These are phyloP conservation scores for Magnusiomyces fungicola DNA, from an alignment of 1,139 yeast species.

Conservation along the genomic window DNA sequence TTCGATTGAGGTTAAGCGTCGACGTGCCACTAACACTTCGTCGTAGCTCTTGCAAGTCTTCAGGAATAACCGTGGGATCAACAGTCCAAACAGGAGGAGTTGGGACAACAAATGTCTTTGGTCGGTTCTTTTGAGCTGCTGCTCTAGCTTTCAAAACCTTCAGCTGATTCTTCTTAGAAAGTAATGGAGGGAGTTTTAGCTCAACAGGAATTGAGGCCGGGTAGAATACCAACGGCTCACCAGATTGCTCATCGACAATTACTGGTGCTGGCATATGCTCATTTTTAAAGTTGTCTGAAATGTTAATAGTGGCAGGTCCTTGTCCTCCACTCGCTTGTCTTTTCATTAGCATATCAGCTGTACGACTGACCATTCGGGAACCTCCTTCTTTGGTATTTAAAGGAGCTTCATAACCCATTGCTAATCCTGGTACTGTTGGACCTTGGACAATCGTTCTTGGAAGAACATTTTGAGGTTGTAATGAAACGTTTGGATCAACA, in stretches of 20 bases:
- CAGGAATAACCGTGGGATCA: slow-evolving; percentile 8
- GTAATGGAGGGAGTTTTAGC: slow-evolving; percentile 22
- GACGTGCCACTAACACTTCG: slow-evolving; percentile 1
- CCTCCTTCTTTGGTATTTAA: slow-evolving; percentile 1
- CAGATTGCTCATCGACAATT: slow-evolving; percentile 4
- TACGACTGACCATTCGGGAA: neutral
- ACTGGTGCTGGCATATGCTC: slow-evolving; percentile 6
- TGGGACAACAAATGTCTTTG: slow-evolving; percentile 9
- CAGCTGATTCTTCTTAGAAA: slow-evolving; percentile 19
- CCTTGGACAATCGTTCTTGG: neutral
- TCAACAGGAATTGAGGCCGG: slow-evolving; percentile 33
- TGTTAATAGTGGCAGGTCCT: neutral
- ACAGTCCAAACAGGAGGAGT: slow-evolving; percentile 15
- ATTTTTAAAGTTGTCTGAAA: slow-evolving; percentile 3
- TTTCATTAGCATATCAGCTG: neutral
- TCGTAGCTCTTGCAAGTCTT: neutral
- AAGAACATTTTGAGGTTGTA: neutral
- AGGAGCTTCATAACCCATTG: neutral
- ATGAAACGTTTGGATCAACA: neutral
- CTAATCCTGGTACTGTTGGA: neutral
- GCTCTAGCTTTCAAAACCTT: slow-evolving; percentile 8
- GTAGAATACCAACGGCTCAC: slow-evolving; percentile 21
- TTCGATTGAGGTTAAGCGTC: slow-evolving; percentile 3
- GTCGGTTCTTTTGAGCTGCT: slow-evolving; percentile 1
- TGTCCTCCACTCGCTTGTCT: neutral